Evolutionary conservation across 2,329 filamentous ascomycete genomes (phyloP).

Genomic region (Fusarium succisae): DNA sequence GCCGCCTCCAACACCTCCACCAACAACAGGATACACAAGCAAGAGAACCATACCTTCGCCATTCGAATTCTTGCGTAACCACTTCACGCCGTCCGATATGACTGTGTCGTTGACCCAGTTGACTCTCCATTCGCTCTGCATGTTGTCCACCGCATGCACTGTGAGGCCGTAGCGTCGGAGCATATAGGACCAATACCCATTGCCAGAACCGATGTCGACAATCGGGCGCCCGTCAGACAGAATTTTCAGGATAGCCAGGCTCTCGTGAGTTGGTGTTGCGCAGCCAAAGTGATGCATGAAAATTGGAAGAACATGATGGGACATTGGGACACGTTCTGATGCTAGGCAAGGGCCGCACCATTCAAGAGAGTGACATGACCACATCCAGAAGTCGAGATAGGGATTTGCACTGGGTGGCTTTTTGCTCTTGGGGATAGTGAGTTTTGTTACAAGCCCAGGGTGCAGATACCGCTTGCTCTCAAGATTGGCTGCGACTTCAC

Average conservation of each 20-base stretch:
- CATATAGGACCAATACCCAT: slow-evolving; percentile 81
- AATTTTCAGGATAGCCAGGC: slow-evolving; percentile 67
- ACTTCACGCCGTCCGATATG: slow-evolving; percentile 67
- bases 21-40: slow-evolving; percentile 78
- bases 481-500: slow-evolving; percentile 66
- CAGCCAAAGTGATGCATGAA: slow-evolving; percentile 85
- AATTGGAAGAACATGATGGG: slow-evolving; percentile 75
- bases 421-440: slow-evolving; percentile 58
- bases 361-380: slow-evolving; percentile 70
- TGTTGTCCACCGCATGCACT: slow-evolving; percentile 72
- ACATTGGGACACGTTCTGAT: slow-evolving; percentile 62
- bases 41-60: slow-evolving; percentile 69
- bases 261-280: slow-evolving; percentile 73
- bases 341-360: slow-evolving; percentile 69
- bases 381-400: slow-evolving; percentile 73
- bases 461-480: slow-evolving; percentile 61
- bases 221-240: slow-evolving; percentile 64
- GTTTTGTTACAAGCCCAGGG: slow-evolving; percentile 49
- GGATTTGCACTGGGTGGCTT: slow-evolving; percentile 65
- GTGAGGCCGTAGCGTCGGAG: slow-evolving; percentile 66
- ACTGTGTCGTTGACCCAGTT: slow-evolving; percentile 75
- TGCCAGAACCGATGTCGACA: slow-evolving; percentile 75
- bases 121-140: slow-evolving; percentile 73
- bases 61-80: slow-evolving; percentile 59
- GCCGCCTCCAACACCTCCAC: slow-evolving; percentile 70